Evolutionary conservation across 805 yeast species (phyloP), one percentile per base, ranked within the genome.

Genomic region (Wickerhamiella dianesei): DNA sequence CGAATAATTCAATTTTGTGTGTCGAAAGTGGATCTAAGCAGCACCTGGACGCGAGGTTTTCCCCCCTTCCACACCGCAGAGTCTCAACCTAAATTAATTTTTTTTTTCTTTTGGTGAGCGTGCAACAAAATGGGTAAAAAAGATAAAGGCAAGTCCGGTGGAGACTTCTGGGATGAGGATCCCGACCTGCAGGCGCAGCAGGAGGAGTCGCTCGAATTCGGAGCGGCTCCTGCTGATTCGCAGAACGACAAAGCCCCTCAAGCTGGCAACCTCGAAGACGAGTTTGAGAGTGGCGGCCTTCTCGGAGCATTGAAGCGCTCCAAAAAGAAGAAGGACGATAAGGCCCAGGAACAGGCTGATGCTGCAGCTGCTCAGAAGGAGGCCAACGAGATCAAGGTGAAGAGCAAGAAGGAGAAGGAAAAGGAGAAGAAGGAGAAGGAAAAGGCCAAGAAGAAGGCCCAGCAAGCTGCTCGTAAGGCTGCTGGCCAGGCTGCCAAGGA

Each of bases 371-470:
- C 57, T 13, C 51, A 51, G 16, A 67, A 69, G 50, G 62, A 64
- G 45, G 66, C 62, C 29, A 86, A 76, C 25, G 49, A 44, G 3
- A 86, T 89, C 43, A 74, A 77, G 53, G 72, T 87, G 60, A 86
- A 88, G 66, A 77, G 89, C 48, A 92, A 89, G 75, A 87, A 89
- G 68, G 97, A 89, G 69, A 88, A 80, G 70, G 95, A 92, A 66
- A 85, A 84, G 77, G 94, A 89, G 65, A 95, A 88, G 60, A 69
- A 68, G 56, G 71, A 68, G 60, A 64, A 68, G 35, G 72, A 68
- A 52, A 89, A 89, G 72, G 84, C 80, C 57, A 75, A 79, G 65
- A 89, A 89, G 80, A 87, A 85, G 69, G 54, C 54, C 49, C 54
- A 52, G 56, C 94, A 85, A 57, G 76, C 79, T 50, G 95, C 95